Evolutionary conservation across 1,284 basidiomycete genomes (phyloP).

Genomic region (Moesziomyces sp.): DNA sequence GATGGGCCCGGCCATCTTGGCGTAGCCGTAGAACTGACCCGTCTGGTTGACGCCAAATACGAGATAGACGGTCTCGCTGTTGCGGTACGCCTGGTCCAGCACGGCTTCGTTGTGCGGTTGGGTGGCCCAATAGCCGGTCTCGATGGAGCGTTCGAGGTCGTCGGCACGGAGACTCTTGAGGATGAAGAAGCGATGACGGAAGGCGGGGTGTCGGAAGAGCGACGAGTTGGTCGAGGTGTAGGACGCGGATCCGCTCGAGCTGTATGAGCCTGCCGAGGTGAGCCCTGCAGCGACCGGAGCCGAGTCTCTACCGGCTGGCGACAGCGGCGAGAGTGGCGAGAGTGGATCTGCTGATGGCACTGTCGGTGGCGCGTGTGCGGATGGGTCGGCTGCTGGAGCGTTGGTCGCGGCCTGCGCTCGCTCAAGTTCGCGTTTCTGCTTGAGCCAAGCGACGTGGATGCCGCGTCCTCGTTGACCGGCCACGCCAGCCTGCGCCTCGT

Average conservation of each 20-base stretch:
- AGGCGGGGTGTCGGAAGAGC: slow-evolving; percentile 78
- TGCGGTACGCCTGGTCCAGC: slow-evolving; percentile 86
- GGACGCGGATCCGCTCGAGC: slow-evolving; percentile 52
- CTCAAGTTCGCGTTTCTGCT: slow-evolving; percentile 71
- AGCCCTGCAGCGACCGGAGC: slow-evolving; percentile 15
- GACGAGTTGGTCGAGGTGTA: slow-evolving; percentile 70
- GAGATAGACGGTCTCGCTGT: slow-evolving; percentile 83
- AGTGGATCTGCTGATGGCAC: slow-evolving; percentile 12
- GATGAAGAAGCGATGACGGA: slow-evolving; percentile 89
- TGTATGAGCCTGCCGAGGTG: slow-evolving; percentile 33
- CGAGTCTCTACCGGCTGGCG: slow-evolving; percentile 12
- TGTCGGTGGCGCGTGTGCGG: neutral
- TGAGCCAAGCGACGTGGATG: slow-evolving; percentile 80
- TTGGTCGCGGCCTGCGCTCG: slow-evolving; percentile 8
- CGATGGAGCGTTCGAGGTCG: slow-evolving; percentile 86
- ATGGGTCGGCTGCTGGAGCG: neutral
- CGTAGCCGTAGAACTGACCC: slow-evolving; percentile 70
- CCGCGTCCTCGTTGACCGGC: slow-evolving; percentile 88
- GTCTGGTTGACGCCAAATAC: slow-evolving; percentile 93
- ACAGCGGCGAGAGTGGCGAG: slow-evolving; percentile 15
- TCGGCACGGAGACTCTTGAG: slow-evolving; percentile 81
- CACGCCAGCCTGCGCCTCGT: slow-evolving; percentile 88
- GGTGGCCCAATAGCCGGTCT: slow-evolving; percentile 86
- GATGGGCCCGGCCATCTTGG: slow-evolving; percentile 64
- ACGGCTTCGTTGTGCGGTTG: slow-evolving; percentile 87